phyloP scores from a whole-genome alignment of 371 early-diverging fungal genomes.

The Pancytospora philotis region DNA sequence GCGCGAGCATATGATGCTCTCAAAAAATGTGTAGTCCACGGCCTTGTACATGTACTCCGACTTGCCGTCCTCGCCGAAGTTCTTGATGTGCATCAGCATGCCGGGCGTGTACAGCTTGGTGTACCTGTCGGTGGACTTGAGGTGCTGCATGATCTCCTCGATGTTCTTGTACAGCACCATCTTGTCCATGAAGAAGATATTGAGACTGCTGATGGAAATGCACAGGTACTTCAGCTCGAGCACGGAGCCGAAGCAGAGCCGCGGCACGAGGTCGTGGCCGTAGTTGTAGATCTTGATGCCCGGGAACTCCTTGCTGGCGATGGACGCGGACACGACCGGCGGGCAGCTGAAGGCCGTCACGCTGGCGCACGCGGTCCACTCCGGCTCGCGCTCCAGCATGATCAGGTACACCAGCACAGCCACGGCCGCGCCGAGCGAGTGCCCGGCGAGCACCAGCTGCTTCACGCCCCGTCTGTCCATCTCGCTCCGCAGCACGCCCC shows the following conservation, averaged over 20 bases:
- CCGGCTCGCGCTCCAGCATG: slow-evolving; percentile 21
- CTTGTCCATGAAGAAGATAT: slow-evolving; percentile 20
- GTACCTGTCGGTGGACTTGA: slow-evolving; percentile 26
- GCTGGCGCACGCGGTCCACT: slow-evolving; percentile 7
- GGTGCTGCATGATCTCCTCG: slow-evolving; percentile 35
- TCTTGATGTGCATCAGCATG: slow-evolving; percentile 44
- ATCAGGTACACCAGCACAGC: slow-evolving; percentile 45
- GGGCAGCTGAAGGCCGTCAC: slow-evolving; percentile 32
- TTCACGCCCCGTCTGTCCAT: slow-evolving; percentile 19
- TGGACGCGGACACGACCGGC: slow-evolving; percentile 42
- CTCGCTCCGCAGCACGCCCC: slow-evolving; percentile 12
- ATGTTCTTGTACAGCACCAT: slow-evolving; percentile 38
- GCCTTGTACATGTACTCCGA: not conserved
- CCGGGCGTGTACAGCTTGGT: slow-evolving; percentile 58
- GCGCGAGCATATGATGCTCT: not conserved
- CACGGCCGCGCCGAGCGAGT: slow-evolving; percentile 58
- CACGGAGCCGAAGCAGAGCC: slow-evolving; percentile 51
- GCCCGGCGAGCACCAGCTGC: slow-evolving; percentile 50
- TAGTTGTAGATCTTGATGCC: slow-evolving; percentile 42
- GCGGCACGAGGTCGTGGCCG: slow-evolving; percentile 56
- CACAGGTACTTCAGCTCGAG: slow-evolving; percentile 53
- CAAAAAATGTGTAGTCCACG: slow-evolving; percentile 18
- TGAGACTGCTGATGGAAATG: slow-evolving; percentile 46
- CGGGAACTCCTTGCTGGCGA: slow-evolving; percentile 9
- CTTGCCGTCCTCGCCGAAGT: not conserved